Evolutionary conservation across 169 alveolate species (phyloP), one percentile per base, ranked within the genome.

Genomic region (Eimeria praecox): DNA sequence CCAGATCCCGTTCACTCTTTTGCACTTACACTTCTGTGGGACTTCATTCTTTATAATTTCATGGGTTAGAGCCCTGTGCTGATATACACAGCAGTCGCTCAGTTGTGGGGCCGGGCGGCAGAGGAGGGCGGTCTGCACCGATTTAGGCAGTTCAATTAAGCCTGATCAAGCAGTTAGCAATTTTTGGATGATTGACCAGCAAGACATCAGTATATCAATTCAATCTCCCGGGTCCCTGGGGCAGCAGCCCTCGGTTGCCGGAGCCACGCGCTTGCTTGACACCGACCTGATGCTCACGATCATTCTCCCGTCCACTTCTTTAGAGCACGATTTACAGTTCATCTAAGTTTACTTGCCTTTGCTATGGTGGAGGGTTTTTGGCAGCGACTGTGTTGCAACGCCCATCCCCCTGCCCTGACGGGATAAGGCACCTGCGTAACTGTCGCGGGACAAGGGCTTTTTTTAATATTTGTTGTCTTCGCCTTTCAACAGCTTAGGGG

Each of bases 81-180:
- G 75, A 22, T 27, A 64, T 64, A 64, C 40, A 8, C 75, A 8
- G 40, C 75, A 64, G 75, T 66, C 44, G 42, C 78, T 66, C 78
- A 10, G 78, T 33, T 66, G 78, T 66, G 78, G 78, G 78, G 78
- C 78, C 78, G 46, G 9, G 78, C 8, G 78, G 44, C 46, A 66
- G 44, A 12, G 40, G 75, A 22, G 75, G 66, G 75, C 40, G 22
- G 40, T 27, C 46, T 33, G 78, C 30, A 30, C 10, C 46, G 33
- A 9, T 8, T 6, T 20, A 27, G 33, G n/a, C 40, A n/a, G 75
- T 16, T 64, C 40, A 3, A 3, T n/a, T n/a, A 6, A 64, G 30
- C 78, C 42, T 14, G 33, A 14, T 66, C 46, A 66, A 66, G 33
- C 1, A 10, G 10, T 30, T 33, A 33, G 46, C 42, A 66, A 3